Evolutionary conservation across 164 flowering plant genomes (phyloP).

Genomic region (Dillenia turbinata): DNA sequence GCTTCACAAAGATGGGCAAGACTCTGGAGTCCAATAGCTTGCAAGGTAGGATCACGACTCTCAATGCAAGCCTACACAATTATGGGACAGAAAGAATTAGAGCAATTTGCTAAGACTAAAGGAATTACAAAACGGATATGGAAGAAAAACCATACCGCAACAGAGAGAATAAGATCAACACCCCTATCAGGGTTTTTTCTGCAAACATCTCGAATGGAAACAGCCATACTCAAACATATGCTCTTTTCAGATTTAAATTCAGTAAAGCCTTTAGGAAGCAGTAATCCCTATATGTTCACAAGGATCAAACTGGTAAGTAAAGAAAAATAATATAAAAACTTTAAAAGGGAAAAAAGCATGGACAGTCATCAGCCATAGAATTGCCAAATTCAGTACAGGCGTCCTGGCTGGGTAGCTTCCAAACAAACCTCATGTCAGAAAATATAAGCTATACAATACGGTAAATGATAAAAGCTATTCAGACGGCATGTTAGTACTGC

Average conservation of each 20-base stretch:
- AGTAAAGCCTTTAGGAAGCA: conserved; percentile 53
- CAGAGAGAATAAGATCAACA: conserved; percentile 91
- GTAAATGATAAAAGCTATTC: too few species aligned
- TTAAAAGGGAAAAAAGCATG: too few species aligned
- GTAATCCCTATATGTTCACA: conserved; percentile 39
- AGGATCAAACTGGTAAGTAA: not conserved
- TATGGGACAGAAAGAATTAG: not conserved
- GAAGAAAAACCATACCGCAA: conserved; percentile 51
- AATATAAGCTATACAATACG: too few species aligned
- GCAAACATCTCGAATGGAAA: conserved; percentile 85
- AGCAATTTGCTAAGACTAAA: conserved; percentile 6
- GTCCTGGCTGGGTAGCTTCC: too few species aligned
- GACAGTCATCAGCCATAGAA: too few species aligned
- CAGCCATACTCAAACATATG: conserved; percentile 74
- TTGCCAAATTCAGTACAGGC: too few species aligned
- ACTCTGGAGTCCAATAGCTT: conserved; percentile 83
- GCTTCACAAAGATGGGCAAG: conserved; percentile 96
- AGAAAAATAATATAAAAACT: not conserved
- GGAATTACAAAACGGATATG: conserved; percentile 3
- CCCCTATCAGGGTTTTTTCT: conserved; percentile 88
- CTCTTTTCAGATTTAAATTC: conserved; percentile 40
- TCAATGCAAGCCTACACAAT: conserved; percentile 79
- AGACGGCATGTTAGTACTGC: too few species aligned
- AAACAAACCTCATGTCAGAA: too few species aligned
- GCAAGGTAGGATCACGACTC: conserved; percentile 49